These are phyloP conservation scores for Botrytis byssoidea DNA, from an alignment of 2,329 filamentous ascomycete genomes.

Conservation along the genomic window DNA sequence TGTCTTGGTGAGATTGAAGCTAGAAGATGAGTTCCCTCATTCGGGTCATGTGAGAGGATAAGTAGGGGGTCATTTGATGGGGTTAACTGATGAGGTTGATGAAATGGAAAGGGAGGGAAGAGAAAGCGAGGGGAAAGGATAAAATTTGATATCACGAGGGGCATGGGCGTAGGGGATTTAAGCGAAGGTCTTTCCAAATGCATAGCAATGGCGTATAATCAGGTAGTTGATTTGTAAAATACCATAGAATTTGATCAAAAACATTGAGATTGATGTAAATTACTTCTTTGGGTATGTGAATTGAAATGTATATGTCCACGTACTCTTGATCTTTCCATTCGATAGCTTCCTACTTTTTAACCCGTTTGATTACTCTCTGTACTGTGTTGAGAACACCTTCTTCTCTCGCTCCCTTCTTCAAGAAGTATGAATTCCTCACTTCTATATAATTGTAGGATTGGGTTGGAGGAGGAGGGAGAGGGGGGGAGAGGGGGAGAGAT, in stretches of 20 bases:
- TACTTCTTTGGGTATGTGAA: not conserved
- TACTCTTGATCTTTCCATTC: not conserved
- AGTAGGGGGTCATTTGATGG: not conserved
- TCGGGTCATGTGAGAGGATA: constrained; percentile 18
- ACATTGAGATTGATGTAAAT: not conserved
- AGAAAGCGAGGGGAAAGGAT: not conserved
- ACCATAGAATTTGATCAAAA: constrained; percentile 1
- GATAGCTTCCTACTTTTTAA: not conserved
- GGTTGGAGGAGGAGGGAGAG: too few relatives aligned
- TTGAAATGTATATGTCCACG: too few relatives aligned
- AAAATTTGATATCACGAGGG: not conserved
- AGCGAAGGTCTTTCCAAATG: not conserved
- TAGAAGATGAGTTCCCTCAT: constrained; percentile 87
- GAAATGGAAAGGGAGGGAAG: not conserved
- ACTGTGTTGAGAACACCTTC: too few relatives aligned
- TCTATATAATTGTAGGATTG: too few relatives aligned
- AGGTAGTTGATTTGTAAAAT: constrained; percentile 15
- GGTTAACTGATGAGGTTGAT: not conserved
- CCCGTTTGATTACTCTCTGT: too few relatives aligned
- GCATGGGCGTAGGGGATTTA: constrained; percentile 7
- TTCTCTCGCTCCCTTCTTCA: too few relatives aligned
- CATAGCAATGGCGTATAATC: constrained; percentile 13
- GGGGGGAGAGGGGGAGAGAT: not conserved
- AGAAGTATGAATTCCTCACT: too few relatives aligned
- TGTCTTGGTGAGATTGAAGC: constrained; percentile 84